Evolutionary conservation across 768 basidiomycete species (phyloP), one percentile per base, ranked within the genome.

Genomic region (Chalciporus piperatus): DNA sequence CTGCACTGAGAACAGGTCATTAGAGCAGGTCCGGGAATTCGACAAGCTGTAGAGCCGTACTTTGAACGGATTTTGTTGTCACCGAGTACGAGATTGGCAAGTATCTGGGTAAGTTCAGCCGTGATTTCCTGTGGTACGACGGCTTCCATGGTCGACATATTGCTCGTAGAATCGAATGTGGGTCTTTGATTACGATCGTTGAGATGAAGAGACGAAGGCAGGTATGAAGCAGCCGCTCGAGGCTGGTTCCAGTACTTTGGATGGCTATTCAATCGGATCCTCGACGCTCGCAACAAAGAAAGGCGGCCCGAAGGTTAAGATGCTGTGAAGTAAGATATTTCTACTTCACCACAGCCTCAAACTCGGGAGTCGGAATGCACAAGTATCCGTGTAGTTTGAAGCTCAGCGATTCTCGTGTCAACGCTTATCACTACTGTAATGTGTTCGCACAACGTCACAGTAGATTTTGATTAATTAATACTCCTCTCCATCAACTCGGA

Each of bases 31-130:
- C 8, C 3, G n/a, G 7, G 14, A 16, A n/a, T 13, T 9, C 7
- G 27, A 28, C 11, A 33, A 48, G 37, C 41, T 20, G 27, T 22
- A 35, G 33, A 45, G 50, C 9, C 50, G 19, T 60, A 87, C 89
- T 77, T 85, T 57, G 84, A 74, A 16, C 89, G 82, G 45, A 92
- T 88, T 48, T 84, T 81, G 69, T 92, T 92, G 67, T 92, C 89
- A 5, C 88, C 90, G 37, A 89, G 74, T 4, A 92, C 86, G 17
- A 92, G 81, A 69, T 92, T 92, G 11, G 87, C 85, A 38, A 92
- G 81, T 54, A 91, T 89, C 70, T 92, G 89, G 1, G 86, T 89
- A 58, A 91, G 78, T 61, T 91, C 87, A 12, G 75, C 71, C 7
- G 85, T 84, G 41, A 90, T 87, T 66, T 89, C 85, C 50, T 83